Evolutionary conservation across 176 grass and related monocot species (phyloP), one percentile per base, ranked within the genome.

Genomic region (Rhynchospora breviuscula): DNA sequence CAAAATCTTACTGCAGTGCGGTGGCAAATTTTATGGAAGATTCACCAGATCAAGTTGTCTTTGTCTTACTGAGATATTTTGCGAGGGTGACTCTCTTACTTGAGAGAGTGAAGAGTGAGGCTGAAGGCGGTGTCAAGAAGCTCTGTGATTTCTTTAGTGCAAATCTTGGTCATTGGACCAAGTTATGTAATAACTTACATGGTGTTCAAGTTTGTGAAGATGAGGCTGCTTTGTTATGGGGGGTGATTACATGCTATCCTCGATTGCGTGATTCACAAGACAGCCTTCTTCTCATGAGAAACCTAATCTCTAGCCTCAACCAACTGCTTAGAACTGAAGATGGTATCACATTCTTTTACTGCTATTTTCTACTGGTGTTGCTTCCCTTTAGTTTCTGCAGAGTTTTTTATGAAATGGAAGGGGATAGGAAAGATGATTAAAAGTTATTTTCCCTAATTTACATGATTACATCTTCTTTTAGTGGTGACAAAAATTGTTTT

Each of bases 191-290:
- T 71, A 78, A 88, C 57, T 60, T 29, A 54, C 86, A 52, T 84
- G 73, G 85, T 63, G 85, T 87, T 75, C 72, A 82, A 83, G 18
- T 94, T 75, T 65, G 45, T 87, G 86, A 84, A 87, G 86, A 81
- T 53, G 89, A 94, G 80, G 86, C 86, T 60, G 92, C 90, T 83
- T 81, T 94, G 81, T 66, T 98, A 46, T 98, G 90, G 95, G 95
- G 84, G 59, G 90, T 87, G 69, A 66, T 98, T 86, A 85, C 63
- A 61, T 98, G 90, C 79, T 98, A 87, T 72, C 86, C 92, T 59
- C 85, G 85, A 79, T 75, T 91, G 68, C 86, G 74, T 84, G 40
- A 82, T 87, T 70, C 83, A 72, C 77, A 84, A 81, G 89, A 90
- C 52, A 78, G 72, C 75, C 74, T 91, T 46, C 72, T 67, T 63